phyloP scores from a whole-genome alignment of 345 rosid species.

The Gynandropsis gynandra region DNA sequence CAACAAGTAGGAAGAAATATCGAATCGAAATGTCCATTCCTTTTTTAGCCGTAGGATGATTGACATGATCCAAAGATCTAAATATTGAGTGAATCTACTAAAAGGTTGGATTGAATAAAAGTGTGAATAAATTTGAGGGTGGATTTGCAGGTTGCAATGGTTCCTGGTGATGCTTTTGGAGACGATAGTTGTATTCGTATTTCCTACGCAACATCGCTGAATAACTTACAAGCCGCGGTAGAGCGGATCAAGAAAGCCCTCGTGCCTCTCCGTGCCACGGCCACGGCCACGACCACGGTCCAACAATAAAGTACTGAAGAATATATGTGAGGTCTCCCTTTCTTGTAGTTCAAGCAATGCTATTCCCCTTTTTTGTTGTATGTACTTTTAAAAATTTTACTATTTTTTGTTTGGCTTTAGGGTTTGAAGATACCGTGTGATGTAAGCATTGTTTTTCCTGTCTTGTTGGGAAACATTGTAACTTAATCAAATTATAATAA shows the following conservation, averaged over 20 bases:
- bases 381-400: too few species aligned
- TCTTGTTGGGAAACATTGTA: too few species aligned
- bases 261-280: constrained; percentile 40
- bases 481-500: too few species aligned
- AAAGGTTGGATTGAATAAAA: neutral
- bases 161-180: constrained; percentile 98
- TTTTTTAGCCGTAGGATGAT: too few species aligned
- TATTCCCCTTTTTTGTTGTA: too few species aligned
- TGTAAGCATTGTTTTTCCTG: too few species aligned
- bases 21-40: too few species aligned
- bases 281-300: constrained; percentile 44
- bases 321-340: neutral
- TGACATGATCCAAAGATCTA: too few species aligned
- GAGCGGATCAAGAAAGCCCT: constrained; percentile 79
- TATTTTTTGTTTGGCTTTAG: too few species aligned
- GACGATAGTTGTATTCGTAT: constrained; percentile 82
- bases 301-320: constrained; percentile 17
- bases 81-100: too few species aligned
- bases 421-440: constrained; percentile 9
- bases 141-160: constrained; percentile 68
- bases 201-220: constrained; percentile 81
- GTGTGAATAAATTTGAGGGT: neutral
- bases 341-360: neutral
- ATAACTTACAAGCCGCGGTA: constrained; percentile 66
- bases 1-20: too few species aligned